Evolutionary conservation across 345 rosid species (phyloP), one percentile per base, ranked within the genome.

Genomic region (Lepidium africanum): DNA sequence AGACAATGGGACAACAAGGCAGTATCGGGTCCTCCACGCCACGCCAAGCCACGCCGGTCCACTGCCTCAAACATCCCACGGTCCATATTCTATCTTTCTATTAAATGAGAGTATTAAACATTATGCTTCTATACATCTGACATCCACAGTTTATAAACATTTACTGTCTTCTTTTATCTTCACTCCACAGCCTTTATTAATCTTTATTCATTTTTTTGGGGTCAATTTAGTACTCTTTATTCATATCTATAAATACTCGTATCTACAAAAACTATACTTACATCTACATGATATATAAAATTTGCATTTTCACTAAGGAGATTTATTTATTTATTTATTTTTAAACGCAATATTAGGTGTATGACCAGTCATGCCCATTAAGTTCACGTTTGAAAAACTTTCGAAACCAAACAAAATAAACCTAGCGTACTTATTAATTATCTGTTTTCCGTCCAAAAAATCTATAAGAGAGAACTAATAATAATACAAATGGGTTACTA

Each of bases 41-140:
- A 27, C 74, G 69, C 73, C 65, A 67, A 73, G 71, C 59, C 33
- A 27, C 74, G 69, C 74, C 62, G 77, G 73, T 67, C 51, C 77
- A 65, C 65, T 39, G 71, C 76, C 77, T 73, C 62, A 59, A 64
- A 73, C 77, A 73, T 51, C 77, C 66, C 77, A 73, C 41, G 72
- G 72, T 74, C 70, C 52, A 46, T 74, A 37, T 30, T 30, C 69
- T 74, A 60, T 61, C 27, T 72, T 68, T 68, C 64, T 74, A 68
- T 10, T 61, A 27, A 60, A 61, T 68, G 70, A 71, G 70, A 71
- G 45, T 54, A 27, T 45, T 54, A 35, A 53, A 53, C 75, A 53
- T 49, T 71, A 63, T 71, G 48, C 33, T 62, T 51, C 38, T 38
- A 33, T 53, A 25, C 50, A 71, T 63, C 49, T 55, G 55, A 71